Base-by-base conservation (phyloP, 2,329 filamentous ascomycete species). In the Fusarium acutatum region DNA sequence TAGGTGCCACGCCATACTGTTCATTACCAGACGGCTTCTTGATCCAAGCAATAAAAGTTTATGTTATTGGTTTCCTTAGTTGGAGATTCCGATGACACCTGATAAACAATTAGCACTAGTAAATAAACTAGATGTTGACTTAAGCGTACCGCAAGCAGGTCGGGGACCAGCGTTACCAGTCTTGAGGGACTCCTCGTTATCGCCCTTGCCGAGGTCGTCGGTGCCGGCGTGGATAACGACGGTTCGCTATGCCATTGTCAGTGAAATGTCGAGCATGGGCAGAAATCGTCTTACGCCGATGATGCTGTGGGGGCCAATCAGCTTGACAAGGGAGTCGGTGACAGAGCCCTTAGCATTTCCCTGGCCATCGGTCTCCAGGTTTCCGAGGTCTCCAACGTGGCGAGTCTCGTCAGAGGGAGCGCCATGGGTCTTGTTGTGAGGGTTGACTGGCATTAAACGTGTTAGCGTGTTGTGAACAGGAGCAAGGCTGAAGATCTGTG, bases 331-430 rank as follows among this genome's bases (percentile, higher is more conserved):
- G 82, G 90, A 92, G 88, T 99, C 96, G 76, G 88, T 86, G 77
- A 93, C 87, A 78, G 90, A 90, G 80, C 96, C 96, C 86, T 93
- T 91, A 83, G 94, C 89, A 83, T 97, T 97, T 82, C 96, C 96
- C 88, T 97, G 92, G 75, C 84, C 93, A 84, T 99, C 95, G 69
- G 96, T 98, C 88, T 94, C 91, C 89, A 98, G 91, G 92, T 99
- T 99, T 83, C 96, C 96, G 77, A 99, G 88, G 86, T 98, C 96
- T 86, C 96, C 96, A 77, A 98, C 96, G 86, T 99, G 96, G 84
- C 96, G 95, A 80, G 90, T 89, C 75, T 91, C 88, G 84, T 98
- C 96, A 38, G 85, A 82, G 79, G 94, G 96, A 81, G 93, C 93
- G 82, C 96, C 96, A 88, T 99, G 96, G 79, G 89, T 92, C 91